Evolutionary conservation across 129 eudicot species (phyloP).

Genomic region (Flaveria bidentis): DNA sequence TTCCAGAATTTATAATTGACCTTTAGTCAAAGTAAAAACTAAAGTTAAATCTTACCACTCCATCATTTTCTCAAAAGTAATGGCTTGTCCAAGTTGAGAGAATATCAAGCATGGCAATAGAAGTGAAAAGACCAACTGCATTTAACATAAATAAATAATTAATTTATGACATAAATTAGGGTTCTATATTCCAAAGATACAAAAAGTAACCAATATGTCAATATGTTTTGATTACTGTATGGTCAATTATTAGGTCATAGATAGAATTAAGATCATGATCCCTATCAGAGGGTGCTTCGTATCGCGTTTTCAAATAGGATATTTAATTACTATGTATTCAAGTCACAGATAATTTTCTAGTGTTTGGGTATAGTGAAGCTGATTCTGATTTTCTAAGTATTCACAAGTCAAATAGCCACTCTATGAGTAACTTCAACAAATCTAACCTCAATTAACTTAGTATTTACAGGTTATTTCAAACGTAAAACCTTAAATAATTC

Average conservation of each 20-base stretch:
- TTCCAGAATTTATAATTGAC: background rate
- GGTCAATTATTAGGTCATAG: background rate
- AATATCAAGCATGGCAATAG: slow-evolving; percentile 90
- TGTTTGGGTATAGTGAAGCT: background rate
- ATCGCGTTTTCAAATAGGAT: background rate
- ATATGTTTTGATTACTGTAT: background rate
- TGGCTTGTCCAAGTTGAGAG: slow-evolving; percentile 97
- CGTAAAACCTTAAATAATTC: background rate
- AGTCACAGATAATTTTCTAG: background rate
- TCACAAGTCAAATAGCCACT: background rate
- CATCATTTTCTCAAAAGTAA: slow-evolving; percentile 76
- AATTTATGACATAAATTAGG: slow-evolving; percentile 13
- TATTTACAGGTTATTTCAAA: background rate
- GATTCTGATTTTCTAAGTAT: background rate
- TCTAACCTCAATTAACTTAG: background rate
- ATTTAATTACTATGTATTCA: background rate
- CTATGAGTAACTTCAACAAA: background rate
- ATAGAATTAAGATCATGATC: background rate
- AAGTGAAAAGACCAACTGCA: slow-evolving; percentile 94
- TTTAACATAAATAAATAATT: background rate
- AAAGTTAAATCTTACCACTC: slow-evolving; percentile 54
- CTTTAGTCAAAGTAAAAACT: background rate
- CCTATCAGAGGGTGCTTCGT: background rate
- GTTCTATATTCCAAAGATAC: slow-evolving; percentile 1
- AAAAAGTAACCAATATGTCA: slow-evolving; percentile 12